A percentile compares a stretch with the other conserved stretches of the same genome.
Conservation (phyloP, 192 early-diverging fungal species). For the Coemansia sp. region DNA sequence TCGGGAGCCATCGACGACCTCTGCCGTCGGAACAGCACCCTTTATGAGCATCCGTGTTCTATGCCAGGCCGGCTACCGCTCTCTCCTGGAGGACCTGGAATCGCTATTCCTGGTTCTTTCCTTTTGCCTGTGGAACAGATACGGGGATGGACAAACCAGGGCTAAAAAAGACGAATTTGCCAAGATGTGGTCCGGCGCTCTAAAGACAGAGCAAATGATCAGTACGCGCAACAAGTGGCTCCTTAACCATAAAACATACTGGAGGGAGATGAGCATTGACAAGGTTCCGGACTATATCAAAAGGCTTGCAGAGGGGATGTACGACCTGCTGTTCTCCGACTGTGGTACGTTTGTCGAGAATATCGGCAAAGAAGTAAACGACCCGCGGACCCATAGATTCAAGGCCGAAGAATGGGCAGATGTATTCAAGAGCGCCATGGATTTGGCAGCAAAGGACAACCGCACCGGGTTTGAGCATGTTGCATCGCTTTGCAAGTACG, state of each 20-base stretch:
- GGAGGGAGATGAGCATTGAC: not conserved
- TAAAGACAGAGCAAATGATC: not conserved
- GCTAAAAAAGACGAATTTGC: not conserved
- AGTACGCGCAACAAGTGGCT: not conserved
- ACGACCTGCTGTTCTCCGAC: slow-evolving; percentile 1
- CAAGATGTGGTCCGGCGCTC: not conserved
- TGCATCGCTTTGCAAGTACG: not conserved
- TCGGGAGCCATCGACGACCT: not conserved
- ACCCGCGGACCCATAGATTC: not conserved
- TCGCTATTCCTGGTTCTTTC: slow-evolving; percentile 6
- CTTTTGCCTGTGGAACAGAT: slow-evolving; percentile 4
- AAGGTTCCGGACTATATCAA: not conserved
- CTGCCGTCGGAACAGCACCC: slow-evolving; percentile 3
- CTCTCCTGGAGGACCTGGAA: slow-evolving; percentile 3
- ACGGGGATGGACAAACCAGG: not conserved
- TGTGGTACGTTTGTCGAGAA: not conserved
- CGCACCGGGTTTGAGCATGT: not conserved
- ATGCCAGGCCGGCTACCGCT: not conserved
- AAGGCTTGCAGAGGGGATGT: slow-evolving; percentile 3
- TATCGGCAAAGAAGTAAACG: not conserved
- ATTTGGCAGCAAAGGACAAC: not conserved
- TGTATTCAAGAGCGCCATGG: not conserved
- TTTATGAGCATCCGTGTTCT: slow-evolving; percentile 9
- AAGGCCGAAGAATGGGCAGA: not conserved
- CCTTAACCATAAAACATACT: not conserved